phyloP scores from a whole-genome alignment of 768 basidiomycete species.

The Mycena rosella region DNA sequence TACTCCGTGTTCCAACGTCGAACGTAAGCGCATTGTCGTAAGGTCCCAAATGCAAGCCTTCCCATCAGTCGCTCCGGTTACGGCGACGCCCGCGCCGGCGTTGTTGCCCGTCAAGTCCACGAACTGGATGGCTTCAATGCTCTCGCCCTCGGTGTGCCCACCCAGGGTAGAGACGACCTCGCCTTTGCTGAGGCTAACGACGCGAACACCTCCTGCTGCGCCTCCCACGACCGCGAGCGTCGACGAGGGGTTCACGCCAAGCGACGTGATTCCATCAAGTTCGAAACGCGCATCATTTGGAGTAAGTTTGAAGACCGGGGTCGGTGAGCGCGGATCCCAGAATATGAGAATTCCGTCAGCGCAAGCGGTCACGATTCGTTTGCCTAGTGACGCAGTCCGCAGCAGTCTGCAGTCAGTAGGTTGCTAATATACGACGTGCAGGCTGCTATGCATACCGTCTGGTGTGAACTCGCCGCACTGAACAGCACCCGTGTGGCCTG shows the following conservation, averaged over 20 bases:
- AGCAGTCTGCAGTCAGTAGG: constrained; percentile 18
- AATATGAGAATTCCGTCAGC: constrained; percentile 84
- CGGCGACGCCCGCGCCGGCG: constrained; percentile 71
- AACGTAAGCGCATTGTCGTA: constrained; percentile 84
- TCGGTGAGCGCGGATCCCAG: constrained; percentile 90
- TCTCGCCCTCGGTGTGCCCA: constrained; percentile 89
- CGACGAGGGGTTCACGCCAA: constrained; percentile 88
- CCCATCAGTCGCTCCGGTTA: constrained; percentile 93
- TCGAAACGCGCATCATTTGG: constrained; percentile 79
- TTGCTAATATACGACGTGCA: constrained; percentile 4
- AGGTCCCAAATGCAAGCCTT: constrained; percentile 97
- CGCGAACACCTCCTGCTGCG: constrained; percentile 84
- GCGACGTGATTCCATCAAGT: constrained; percentile 86
- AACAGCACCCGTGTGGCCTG: constrained; percentile 87
- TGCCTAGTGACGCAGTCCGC: constrained; percentile 62
- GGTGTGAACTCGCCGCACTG: constrained; percentile 94
- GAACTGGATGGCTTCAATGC: constrained; percentile 89
- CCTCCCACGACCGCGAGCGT: constrained; percentile 95
- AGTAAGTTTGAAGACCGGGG: constrained; percentile 86
- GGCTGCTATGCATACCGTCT: constrained; percentile 67
- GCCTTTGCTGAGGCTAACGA: constrained; percentile 90
- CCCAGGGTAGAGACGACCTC: constrained; percentile 82
- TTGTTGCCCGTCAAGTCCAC: constrained; percentile 76
- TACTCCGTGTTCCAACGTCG: constrained; percentile 87
- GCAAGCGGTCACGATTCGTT: constrained; percentile 90